Evolutionary conservation across 768 basidiomycete species (phyloP).

Genomic region (Clitopilus hobsonii): DNA sequence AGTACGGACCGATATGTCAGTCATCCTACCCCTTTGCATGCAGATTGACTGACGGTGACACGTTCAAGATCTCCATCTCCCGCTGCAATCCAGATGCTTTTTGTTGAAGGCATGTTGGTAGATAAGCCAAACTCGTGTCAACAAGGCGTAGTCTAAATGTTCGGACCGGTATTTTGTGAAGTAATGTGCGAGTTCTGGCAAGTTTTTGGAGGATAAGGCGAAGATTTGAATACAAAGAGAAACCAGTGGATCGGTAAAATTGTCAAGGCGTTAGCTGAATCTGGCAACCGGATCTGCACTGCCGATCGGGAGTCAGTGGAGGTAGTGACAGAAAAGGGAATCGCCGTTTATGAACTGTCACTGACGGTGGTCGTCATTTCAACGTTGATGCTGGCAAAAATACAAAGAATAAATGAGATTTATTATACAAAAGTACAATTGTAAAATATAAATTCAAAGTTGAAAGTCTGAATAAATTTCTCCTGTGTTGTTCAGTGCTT

Average conservation of each 20-base stretch:
- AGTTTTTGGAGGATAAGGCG: no score
- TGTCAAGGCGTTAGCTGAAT: slow-evolving; percentile 1
- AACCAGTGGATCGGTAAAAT: background rate
- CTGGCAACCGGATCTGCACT: slow-evolving; percentile 19
- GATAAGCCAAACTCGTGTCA: background rate
- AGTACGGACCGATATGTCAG: slow-evolving; percentile 5
- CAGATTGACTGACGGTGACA: slow-evolving; percentile 26
- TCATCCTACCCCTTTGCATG: background rate
- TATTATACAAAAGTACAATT: background rate
- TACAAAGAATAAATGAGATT: background rate
- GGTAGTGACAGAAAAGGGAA: background rate
- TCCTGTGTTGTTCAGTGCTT: background rate
- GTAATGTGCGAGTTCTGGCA: no score
- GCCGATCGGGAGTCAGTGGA: slow-evolving; percentile 20
- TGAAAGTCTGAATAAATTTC: background rate
- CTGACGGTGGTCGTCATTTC: background rate
- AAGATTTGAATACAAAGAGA: background rate
- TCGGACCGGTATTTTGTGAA: no score
- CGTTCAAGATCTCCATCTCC: slow-evolving; percentile 83
- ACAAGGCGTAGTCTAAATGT: no score
- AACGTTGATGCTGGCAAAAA: background rate
- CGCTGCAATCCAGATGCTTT: slow-evolving; percentile 92
- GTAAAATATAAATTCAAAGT: background rate
- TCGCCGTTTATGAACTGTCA: background rate
- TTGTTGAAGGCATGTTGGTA: slow-evolving; percentile 15